Evolutionary conservation across 345 rosid genomes (phyloP), one percentile per base, ranked within the genome.

Genomic region (Pistacia vera): DNA sequence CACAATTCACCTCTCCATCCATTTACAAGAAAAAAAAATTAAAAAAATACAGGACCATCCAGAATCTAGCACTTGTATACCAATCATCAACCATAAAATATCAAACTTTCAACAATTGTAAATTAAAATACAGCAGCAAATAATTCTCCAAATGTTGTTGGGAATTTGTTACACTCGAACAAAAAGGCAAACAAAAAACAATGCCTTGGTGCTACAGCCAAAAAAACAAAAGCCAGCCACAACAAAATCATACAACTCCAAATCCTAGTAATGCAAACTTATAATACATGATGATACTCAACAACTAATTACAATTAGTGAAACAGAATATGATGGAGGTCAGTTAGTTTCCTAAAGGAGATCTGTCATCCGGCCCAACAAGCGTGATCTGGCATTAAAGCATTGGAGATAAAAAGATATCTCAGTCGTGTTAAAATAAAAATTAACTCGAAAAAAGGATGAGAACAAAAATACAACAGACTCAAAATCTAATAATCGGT

Each of bases 331-430:
- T 68, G 28, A 9, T 11, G 51, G 52, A 25, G 60, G 69, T 65
- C 73, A 20, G 18, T 83, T 72, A 83, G 51, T 73, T 78, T 69
- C 80, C 81, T 70, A 81, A 55, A 41, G 84, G 80, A 36, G 85
- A 68, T 85, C 88, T 81, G 73, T 86, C 90, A 41, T 89, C 93
- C 1, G 95, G 95, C 16, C 93, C 95, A 0, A 83, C 86, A 5
- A 91, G 91, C 74, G 71, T 81, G 55, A 89, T 89, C 93, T 91
- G 85, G 60, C 69, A 83, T 76, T 76, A 46, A 72, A 77, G 44
- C 61, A 57, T 28, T 63, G 55, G 17, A 2, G 25, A 30, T 28
- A 2, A 10, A 22, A 30, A 69, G 10, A 11, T 46, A 14, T 46
- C 13, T 36, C 33, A 55, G 30, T 4, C 3, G 11, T 17, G 1